A percentile compares a stretch with the other conserved stretches of the same genome.
phyloP scores from a whole-genome alignment of 495 filamentous ascomycete species.

The Clavariopsis aquatica region DNA sequence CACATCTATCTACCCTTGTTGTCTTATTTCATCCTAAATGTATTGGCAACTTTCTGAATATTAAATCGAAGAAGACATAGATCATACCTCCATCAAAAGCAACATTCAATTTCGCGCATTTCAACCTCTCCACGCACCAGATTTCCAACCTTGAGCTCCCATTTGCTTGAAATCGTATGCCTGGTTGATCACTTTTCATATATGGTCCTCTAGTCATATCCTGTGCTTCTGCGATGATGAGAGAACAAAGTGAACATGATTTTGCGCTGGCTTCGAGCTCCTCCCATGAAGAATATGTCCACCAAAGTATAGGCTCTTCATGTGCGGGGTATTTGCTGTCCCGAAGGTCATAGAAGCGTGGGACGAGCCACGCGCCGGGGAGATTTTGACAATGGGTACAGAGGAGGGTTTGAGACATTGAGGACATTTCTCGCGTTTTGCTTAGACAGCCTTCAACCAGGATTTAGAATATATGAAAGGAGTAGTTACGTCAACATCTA shows the following conservation, averaged over 20 bases:
- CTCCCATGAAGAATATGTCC: constrained; percentile 1
- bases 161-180: background rate
- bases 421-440: too few relatives aligned
- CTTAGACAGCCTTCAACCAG: too few relatives aligned
- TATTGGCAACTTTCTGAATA: background rate
- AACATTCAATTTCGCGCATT: background rate
- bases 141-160: background rate
- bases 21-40: background rate
- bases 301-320: background rate
- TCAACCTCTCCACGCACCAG: background rate
- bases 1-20: background rate
- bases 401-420: background rate
- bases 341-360: background rate
- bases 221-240: background rate
- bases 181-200: background rate
- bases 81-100: background rate
- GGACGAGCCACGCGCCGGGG: constrained; percentile 3
- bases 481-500: too few relatives aligned
- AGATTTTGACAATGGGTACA: constrained; percentile 2
- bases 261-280: background rate
- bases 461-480: too few relatives aligned
- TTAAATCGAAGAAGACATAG: background rate
- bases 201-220: background rate
- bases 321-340: constrained; percentile 1
- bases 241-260: background rate